Percentiles rank a stretch among this genome's conserved stretches.
Evolutionary conservation across 2,329 filamentous ascomycete species (phyloP).

Genomic region (Incumbomyces delicatus): DNA sequence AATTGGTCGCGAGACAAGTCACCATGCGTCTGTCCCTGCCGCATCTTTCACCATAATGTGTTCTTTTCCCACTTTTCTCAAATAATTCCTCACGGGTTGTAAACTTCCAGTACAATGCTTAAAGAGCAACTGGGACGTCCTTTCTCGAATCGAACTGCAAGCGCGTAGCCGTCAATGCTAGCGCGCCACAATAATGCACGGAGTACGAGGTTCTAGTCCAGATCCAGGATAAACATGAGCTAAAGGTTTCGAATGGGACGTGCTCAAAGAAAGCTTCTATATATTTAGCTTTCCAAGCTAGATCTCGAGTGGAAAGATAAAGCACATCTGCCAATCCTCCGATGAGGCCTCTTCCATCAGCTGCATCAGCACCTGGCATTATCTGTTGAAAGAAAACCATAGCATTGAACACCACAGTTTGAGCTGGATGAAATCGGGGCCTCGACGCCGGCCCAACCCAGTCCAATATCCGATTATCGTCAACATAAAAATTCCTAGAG

Average conservation of each 20-base stretch:
- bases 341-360: neutral
- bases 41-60: neutral
- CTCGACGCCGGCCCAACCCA: neutral
- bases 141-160: neutral
- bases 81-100: neutral
- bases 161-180: neutral
- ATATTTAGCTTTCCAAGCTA: too few species aligned
- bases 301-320: too few species aligned
- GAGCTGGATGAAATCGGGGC: neutral
- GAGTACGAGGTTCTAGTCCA: neutral
- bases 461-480: conserved; percentile 3
- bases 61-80: neutral
- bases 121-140: neutral
- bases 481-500: neutral
- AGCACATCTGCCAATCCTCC: neutral
- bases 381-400: too few species aligned
- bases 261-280: too few species aligned
- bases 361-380: too few species aligned
- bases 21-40: too few species aligned
- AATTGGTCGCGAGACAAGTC: conserved; percentile 1
- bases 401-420: too few species aligned
- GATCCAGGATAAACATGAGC: neutral
- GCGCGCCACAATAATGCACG: conserved; percentile 3
- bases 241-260: too few species aligned
- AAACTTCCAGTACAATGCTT: too few species aligned